Base-by-base conservation (phyloP, 257 asterid species). In the Fraxinus quadrangulata region DNA sequence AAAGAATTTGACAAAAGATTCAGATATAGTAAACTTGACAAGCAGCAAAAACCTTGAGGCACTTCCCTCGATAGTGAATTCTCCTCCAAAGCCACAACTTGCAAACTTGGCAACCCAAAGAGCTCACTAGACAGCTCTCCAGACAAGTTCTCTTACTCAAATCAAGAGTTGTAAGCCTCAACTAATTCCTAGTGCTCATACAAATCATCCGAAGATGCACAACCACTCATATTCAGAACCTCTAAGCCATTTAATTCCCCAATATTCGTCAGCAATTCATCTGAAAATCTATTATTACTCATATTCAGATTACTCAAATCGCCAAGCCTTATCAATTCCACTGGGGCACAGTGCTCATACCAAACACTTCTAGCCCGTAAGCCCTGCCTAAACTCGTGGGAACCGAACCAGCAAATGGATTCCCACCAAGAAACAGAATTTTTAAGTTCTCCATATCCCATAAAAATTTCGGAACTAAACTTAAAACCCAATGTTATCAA, bases 41-140 rank as follows among this genome's bases (percentile, higher is more conserved):
- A 79, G 86, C 97, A 91, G 79, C 97, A 89, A 83, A 92, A 89
- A 61, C 97, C 97, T 86, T 91, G 94, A 68, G 97, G 96, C 81
- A 92, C 68, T 72, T 84, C 82, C 47, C 96, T 96, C 37, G 88
- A 87, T 19, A 92, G 77, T 0, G 77, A 79, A 76, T 92, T 92
- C 72, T 87, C 92, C 67, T 89, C 85, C 81, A 92, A 76, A 61
- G 91, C 92, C 78, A 89, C 90, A 30, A 81, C 78, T 71, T 86
- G 87, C 83, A 92, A 78, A 84, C 84, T 84, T 1, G 96, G 97
- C 85, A 91, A 75, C 54, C 96, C 96, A 23, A 87, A 89, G 77
- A 92, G 85, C 78, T 85, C 91, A 66, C 87, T 79, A 0, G 97
- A 96, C 86, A 92, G 80, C 83, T 86, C 92, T 16, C 96, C 97